These are phyloP conservation scores for Hemileccinum rubropunctum DNA, from an alignment of 768 basidiomycete species.

Conservation along the genomic window DNA sequence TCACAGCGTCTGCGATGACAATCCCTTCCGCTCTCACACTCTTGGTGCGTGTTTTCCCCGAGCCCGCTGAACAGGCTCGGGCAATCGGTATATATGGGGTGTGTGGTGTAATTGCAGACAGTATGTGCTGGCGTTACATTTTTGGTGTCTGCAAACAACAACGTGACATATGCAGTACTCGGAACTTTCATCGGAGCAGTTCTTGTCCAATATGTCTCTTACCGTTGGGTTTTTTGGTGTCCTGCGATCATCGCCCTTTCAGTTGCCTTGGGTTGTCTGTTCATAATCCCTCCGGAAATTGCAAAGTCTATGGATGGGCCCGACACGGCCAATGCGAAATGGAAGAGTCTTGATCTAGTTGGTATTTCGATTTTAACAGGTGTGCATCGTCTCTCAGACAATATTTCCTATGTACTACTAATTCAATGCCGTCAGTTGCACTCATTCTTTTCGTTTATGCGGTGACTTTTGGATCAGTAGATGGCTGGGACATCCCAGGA, in stretches of 20 bases:
- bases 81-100: conserved; percentile 49
- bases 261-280: conserved; percentile 30
- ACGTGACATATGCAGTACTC: conserved; percentile 27
- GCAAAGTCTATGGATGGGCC: neutral
- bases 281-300: conserved; percentile 34
- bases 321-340: conserved; percentile 10
- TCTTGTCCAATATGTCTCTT: conserved; percentile 40
- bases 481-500: conserved; percentile 46
- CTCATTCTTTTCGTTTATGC: conserved; percentile 42
- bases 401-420: neutral
- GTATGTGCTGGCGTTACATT: conserved; percentile 15
- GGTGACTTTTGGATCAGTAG: conserved; percentile 44
- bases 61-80: conserved; percentile 43
- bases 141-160: neutral
- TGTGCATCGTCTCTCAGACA: conserved; percentile 7
- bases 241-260: conserved; percentile 38
- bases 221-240: conserved; percentile 53
- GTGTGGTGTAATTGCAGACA: conserved; percentile 45
- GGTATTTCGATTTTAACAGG: conserved; percentile 40
- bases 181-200: conserved; percentile 45
- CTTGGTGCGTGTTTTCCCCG: conserved; percentile 49
- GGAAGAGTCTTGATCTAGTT: conserved; percentile 35
- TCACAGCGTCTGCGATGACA: conserved; percentile 45
- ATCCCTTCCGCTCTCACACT: conserved; percentile 50
- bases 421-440: conserved; percentile 24